These are phyloP conservation scores for Ustilago esculenta DNA, from an alignment of 1,284 basidiomycete species.

Conservation along the genomic window DNA sequence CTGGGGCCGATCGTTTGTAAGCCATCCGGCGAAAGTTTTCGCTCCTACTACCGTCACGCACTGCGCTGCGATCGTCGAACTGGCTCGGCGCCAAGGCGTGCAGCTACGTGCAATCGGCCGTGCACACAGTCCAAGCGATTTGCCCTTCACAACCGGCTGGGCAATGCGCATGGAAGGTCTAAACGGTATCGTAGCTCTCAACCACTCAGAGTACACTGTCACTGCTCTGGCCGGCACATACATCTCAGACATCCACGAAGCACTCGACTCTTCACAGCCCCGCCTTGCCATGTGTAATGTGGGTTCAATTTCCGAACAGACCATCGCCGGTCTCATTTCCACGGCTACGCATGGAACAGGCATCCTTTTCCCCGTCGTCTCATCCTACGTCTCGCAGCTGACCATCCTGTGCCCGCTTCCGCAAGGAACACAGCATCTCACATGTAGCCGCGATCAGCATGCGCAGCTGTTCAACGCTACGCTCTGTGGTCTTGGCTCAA, in stretches of 20 bases:
- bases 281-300: conserved; percentile 86
- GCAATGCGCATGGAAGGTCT: conserved; percentile 62
- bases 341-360: conserved; percentile 96
- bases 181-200: conserved; percentile 51
- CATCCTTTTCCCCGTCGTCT: conserved; percentile 81
- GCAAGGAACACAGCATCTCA: conserved; percentile 74
- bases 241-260: conserved; percentile 64
- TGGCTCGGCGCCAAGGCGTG: conserved; percentile 79
- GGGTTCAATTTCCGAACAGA: conserved; percentile 96
- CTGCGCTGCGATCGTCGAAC: conserved; percentile 81
- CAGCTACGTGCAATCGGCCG: conserved; percentile 84
- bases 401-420: conserved; percentile 72
- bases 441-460: conserved; percentile 75
- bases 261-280: conserved; percentile 73
- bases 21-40: conserved; percentile 73
- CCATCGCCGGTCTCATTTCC: conserved; percentile 89
- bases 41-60: conserved; percentile 79
- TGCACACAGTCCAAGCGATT: conserved; percentile 91
- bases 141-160: conserved; percentile 69
- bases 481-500: conserved; percentile 92
- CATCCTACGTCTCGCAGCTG: conserved; percentile 80
- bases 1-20: conserved; percentile 71
- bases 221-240: conserved; percentile 64
- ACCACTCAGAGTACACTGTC: conserved; percentile 31
- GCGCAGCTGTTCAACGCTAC: conserved; percentile 87